Percentiles rank a stretch among this genome's conserved stretches.
Conservation (phyloP, 78 protist genomes). For the Cavenderia fasciculata region DNA sequence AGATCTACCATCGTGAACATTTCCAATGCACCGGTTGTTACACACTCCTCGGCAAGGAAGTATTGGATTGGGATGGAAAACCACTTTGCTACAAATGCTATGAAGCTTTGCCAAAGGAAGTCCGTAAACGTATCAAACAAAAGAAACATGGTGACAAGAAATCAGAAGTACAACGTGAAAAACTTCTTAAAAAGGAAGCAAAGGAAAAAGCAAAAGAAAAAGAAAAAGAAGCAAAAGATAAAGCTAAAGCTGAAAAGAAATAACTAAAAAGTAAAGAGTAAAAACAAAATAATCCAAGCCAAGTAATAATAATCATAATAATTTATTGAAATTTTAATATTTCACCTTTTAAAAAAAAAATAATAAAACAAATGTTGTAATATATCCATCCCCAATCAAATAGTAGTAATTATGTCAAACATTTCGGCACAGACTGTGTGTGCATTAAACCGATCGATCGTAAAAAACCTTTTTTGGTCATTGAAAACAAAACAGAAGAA, state of each 20-base stretch:
- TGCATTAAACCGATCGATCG: too few species aligned
- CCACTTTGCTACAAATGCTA: constrained; percentile 79
- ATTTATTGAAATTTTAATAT: too few species aligned
- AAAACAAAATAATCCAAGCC: too few species aligned
- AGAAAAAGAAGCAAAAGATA: constrained; percentile 18
- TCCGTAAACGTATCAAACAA: constrained; percentile 74
- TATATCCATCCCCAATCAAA: too few species aligned
- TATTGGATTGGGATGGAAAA: constrained; percentile 83
- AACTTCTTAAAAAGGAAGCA: constrained; percentile 68
- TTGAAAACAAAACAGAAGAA: too few species aligned
- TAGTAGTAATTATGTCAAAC: too few species aligned
- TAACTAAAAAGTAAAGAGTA: background rate
- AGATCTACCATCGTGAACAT: constrained; percentile 81
- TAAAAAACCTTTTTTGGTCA: too few species aligned
- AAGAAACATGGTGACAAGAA: constrained; percentile 78
- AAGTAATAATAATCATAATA: too few species aligned
- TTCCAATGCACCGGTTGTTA: constrained; percentile 82
- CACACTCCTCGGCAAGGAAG: constrained; percentile 47
- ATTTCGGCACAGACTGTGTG: background rate
- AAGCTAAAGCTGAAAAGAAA: constrained; percentile 1
- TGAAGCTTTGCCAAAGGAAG: constrained; percentile 77
- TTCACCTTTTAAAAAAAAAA: too few species aligned
- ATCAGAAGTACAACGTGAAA: constrained; percentile 47
- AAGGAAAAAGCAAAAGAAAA: constrained; percentile 41
- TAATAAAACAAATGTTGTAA: too few species aligned